Evolutionary conservation across 2,329 filamentous ascomycete genomes (phyloP), one percentile per base, ranked within the genome.

Genomic region (Diatrype stigma): DNA sequence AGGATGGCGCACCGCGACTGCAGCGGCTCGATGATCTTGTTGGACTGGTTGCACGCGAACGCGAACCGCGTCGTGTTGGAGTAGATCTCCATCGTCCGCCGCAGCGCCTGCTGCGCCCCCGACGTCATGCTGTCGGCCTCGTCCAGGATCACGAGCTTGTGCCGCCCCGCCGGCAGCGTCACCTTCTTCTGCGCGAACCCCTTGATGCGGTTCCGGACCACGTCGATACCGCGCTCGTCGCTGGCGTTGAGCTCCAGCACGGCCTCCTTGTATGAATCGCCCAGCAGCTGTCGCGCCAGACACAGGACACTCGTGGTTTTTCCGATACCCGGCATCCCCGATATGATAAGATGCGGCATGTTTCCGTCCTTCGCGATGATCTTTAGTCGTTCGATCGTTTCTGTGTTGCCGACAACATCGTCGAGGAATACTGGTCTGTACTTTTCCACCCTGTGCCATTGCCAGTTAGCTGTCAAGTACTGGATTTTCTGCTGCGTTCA

Each of bases 131-230:
- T 92, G 78, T 99, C 94, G 52, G 94, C 94, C 75, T 99, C 94
- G 70, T 99, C 94, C 51, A 99, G 84, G 59, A 99, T 97, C 46
- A 99, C 90, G 46, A 99, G 78, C 76, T 99, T 99, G 70, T 99
- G 94, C 49, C 92, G 83, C 8, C 94, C 94, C 1, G 85, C 76
- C 0, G 94, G 91, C 12, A 99, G 78, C 1, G 94, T 99, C 60
- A 99, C 94, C 73, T 99, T 99, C 73, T 99, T 99, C 71, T 97
- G 94, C 3, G 94, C 94, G 65, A 99, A 99, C 7, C 90, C 91
- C 74, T 99, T 99, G 77, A 99, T 99, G 56, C 94, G 81, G 69
- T 96, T 96, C 48, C 94, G 85, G 23, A 99, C 94, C 17, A 99
- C 94, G 65, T 99, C 94, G 68, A 99, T 99, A 86, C 86, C 91